Evolutionary conservation across 345 rosid genomes (phyloP).

Genomic region (Eucalyptus polybractea): DNA sequence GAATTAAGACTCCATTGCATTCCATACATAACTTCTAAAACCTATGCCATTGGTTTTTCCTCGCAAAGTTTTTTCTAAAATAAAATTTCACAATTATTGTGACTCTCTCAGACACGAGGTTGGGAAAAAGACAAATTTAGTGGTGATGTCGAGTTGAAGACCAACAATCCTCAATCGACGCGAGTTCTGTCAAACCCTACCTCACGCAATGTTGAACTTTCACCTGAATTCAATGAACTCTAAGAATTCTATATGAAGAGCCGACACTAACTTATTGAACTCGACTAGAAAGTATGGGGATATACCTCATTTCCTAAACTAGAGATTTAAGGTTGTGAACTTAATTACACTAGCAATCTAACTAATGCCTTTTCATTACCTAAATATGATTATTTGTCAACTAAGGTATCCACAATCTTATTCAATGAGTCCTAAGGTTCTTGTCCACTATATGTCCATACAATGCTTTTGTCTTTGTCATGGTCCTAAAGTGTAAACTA

Average conservation of each 20-base stretch:
- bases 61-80: neutral
- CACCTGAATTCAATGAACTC: neutral
- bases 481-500: neutral
- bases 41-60: neutral
- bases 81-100: neutral
- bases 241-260: neutral
- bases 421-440: neutral
- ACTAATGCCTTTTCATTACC: fast-evolving
- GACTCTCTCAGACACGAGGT: fast-evolving
- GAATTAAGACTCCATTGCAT: neutral
- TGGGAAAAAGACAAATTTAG: fast-evolving
- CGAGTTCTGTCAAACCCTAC: neutral
- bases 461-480: no score
- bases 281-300: fast-evolving
- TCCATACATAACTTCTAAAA: neutral
- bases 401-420: no score
- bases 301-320: no score
- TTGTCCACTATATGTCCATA: neutral
- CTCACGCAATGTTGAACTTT: fast-evolving
- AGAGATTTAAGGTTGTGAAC: no score
- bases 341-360: fast-evolving
- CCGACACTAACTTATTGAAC: neutral
- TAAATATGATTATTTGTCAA: no score
- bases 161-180: neutral
- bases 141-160: neutral